Evolutionary conservation across 1,139 yeast genomes (phyloP).

Genomic region (Hyphopichia pseudoburtonii): DNA sequence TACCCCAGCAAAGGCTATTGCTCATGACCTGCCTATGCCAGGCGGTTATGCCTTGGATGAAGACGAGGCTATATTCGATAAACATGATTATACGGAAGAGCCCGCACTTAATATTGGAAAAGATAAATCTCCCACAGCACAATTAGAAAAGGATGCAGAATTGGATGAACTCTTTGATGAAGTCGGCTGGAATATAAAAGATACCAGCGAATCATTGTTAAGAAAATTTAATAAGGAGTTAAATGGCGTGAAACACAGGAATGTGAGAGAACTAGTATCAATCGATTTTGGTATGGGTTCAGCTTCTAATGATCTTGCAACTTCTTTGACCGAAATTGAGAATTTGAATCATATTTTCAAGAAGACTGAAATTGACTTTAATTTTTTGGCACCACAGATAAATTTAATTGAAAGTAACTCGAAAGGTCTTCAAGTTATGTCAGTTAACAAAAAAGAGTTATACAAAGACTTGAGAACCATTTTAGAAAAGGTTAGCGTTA

Average conservation of each 20-base stretch:
- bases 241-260: conserved; percentile 35
- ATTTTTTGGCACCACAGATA: conserved; percentile 59
- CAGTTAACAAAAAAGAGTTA: conserved; percentile 74
- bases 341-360: conserved; percentile 53
- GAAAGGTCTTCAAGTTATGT: conserved; percentile 80
- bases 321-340: conserved; percentile 63
- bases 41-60: conserved; percentile 11
- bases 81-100: conserved; percentile 6
- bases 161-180: conserved; percentile 73
- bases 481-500: conserved; percentile 66
- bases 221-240: conserved; percentile 55
- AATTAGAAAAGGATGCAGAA: conserved; percentile 43
- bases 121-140: conserved; percentile 10
- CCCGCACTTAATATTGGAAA: conserved; percentile 23
- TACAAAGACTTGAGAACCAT: conserved; percentile 70
- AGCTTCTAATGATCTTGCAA: conserved; percentile 33
- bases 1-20: too few relatives aligned
- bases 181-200: conserved; percentile 69
- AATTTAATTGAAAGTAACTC: conserved; percentile 72
- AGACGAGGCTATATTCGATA: conserved; percentile 10
- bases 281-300: conserved; percentile 42
- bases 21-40: not conserved
- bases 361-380: conserved; percentile 44
- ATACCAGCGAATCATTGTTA: conserved; percentile 58
- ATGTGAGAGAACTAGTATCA: conserved; percentile 36